These are phyloP conservation scores for Fusarium mundagurra DNA, from an alignment of 2,329 filamentous ascomycete genomes.

Conservation along the genomic window DNA sequence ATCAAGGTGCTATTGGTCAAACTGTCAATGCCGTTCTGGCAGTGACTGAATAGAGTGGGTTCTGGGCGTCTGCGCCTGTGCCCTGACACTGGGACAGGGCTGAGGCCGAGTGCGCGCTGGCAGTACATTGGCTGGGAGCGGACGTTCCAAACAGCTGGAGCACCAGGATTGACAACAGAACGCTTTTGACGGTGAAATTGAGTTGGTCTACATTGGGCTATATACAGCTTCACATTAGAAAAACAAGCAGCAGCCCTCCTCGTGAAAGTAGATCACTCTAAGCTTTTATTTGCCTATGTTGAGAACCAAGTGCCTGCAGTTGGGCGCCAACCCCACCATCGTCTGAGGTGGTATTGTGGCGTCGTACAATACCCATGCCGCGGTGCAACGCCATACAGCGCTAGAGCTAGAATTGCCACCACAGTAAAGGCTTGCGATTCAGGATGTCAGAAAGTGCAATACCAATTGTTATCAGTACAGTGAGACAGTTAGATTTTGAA, in stretches of 20 bases:
- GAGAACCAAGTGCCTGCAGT: not conserved
- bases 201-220: not conserved
- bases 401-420: rapidly evolving
- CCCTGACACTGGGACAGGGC: not conserved
- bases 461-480: not conserved
- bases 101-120: not conserved
- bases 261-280: not conserved
- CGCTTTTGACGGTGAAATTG: rapidly evolving
- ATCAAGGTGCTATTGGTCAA: not conserved
- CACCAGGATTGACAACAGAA: no score
- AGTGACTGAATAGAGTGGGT: not conserved
- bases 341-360: not conserved
- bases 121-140: not conserved
- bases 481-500: no score
- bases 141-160: not conserved
- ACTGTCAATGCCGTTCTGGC: rapidly evolving
- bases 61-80: no score
- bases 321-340: no score
- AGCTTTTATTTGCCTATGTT: not conserved
- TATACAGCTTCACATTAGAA: not conserved
- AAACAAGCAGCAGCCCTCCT: not conserved
- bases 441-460: not conserved
- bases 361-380: rapidly evolving
- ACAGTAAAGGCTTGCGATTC: rapidly evolving
- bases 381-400: not conserved